Percentiles rank a stretch among this genome's conserved stretches.
phyloP scores from a whole-genome alignment of 2,329 filamentous ascomycete genomes.

The Chrysoporthe deuterocubensis region DNA sequence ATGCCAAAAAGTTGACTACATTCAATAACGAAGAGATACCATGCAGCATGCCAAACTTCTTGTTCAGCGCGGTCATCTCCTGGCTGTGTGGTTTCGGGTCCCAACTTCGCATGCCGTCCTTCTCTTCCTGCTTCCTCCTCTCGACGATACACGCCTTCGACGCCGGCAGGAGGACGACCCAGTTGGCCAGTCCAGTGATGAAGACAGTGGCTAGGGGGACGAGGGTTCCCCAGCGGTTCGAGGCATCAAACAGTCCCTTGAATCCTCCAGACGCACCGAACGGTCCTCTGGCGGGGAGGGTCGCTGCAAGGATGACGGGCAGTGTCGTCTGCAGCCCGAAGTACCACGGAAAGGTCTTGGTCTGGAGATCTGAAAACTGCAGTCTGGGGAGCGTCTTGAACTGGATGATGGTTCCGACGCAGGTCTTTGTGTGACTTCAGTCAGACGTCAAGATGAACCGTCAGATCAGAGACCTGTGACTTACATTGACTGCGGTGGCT shows the following conservation, averaged over 20 bases:
- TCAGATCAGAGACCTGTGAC: neutral
- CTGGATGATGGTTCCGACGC: constrained; percentile 73
- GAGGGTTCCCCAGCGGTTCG: constrained; percentile 67
- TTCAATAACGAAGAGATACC: constrained; percentile 82
- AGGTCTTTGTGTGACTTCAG: constrained; percentile 59
- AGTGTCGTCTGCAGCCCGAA: constrained; percentile 81
- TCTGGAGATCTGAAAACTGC: constrained; percentile 81
- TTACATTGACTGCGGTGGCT: constrained; percentile 24
- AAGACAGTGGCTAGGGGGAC: constrained; percentile 72
- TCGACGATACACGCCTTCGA: constrained; percentile 76
- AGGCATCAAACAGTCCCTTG: constrained; percentile 60
- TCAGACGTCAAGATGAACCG: constrained; percentile 10
- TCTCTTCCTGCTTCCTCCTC: constrained; percentile 81
- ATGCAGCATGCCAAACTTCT: constrained; percentile 78
- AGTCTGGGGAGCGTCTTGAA: constrained; percentile 78
- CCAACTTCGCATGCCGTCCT: constrained; percentile 86
- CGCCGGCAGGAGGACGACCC: constrained; percentile 72
- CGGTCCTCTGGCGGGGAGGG: constrained; percentile 68
- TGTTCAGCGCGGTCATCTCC: constrained; percentile 83
- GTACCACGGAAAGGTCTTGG: constrained; percentile 83
- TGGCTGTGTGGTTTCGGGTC: constrained; percentile 78
- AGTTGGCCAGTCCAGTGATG: constrained; percentile 71
- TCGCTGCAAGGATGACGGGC: constrained; percentile 74
- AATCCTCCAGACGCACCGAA: constrained; percentile 54
- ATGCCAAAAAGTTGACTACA: constrained; percentile 69